These are phyloP conservation scores for Cerrena zonata DNA, from an alignment of 1,284 basidiomycete species.

Conservation along the genomic window DNA sequence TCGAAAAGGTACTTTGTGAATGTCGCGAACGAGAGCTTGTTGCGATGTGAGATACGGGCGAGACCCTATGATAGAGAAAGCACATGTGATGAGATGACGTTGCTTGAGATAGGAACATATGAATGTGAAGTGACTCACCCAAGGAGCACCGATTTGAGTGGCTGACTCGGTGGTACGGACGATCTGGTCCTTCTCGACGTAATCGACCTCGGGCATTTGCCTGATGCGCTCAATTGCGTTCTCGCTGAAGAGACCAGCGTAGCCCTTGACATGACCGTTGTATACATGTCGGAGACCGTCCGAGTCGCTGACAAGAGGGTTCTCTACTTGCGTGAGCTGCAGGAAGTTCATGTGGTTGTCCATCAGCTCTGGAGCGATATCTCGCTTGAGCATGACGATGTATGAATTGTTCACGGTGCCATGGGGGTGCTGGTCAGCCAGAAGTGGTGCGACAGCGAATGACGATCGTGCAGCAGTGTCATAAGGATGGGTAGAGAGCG, in stretches of 20 bases:
- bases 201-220: constrained; percentile 84
- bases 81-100: constrained; percentile 3
- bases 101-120: not conserved
- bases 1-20: constrained; percentile 87
- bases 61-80: constrained; percentile 61
- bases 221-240: constrained; percentile 77
- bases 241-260: constrained; percentile 80
- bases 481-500: constrained; percentile 60
- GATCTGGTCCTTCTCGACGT: constrained; percentile 89
- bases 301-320: constrained; percentile 42
- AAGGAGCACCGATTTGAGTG: constrained; percentile 78
- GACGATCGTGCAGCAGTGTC: constrained; percentile 30
- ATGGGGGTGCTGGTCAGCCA: constrained; percentile 52
- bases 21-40: constrained; percentile 72
- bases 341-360: constrained; percentile 73
- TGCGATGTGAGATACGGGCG: constrained; percentile 89
- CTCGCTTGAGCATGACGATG: constrained; percentile 82
- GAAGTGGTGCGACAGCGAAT: constrained; percentile 53
- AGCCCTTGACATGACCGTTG: constrained; percentile 69
- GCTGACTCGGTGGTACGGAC: constrained; percentile 72
- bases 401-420: constrained; percentile 82
- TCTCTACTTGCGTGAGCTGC: constrained; percentile 47
- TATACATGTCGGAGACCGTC: constrained; percentile 67
- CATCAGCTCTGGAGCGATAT: constrained; percentile 49
- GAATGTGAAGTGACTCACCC: constrained; percentile 55